A percentile compares a stretch with the other conserved stretches of the same genome.
phyloP scores from a whole-genome alignment of 352 stramenopile species.

The Phytophthora citricola region DNA sequence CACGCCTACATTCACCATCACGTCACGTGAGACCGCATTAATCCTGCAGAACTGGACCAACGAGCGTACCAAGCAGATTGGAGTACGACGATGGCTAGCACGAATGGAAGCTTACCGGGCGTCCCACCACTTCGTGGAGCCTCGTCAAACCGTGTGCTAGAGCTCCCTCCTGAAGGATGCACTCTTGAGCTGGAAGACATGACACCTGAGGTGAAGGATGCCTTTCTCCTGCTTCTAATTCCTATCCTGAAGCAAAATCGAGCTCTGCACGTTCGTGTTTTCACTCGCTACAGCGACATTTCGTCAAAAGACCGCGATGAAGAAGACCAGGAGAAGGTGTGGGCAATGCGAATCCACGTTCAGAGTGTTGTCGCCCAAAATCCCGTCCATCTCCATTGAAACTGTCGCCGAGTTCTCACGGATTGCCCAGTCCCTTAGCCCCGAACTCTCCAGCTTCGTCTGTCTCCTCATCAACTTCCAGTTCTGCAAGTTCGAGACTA shows the following conservation, averaged over 20 bases:
- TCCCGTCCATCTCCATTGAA: conserved; percentile 11
- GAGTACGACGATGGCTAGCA: conserved; percentile 55
- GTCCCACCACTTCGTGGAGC: conserved; percentile 28
- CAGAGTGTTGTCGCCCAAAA: conserved; percentile 29
- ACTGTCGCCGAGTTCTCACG: conserved; percentile 17
- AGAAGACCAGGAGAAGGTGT: conserved; percentile 36
- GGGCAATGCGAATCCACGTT: conserved; percentile 74
- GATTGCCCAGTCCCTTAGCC: conserved; percentile 15
- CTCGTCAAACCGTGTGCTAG: conserved; percentile 19
- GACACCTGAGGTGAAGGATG: conserved; percentile 76
- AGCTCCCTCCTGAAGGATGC: conserved; percentile 37
- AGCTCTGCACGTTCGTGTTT: conserved; percentile 59
- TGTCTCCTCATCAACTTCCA: conserved; percentile 36
- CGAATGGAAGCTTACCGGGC: conserved; percentile 43
- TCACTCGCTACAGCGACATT: conserved; percentile 42
- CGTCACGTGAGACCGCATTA: conserved; percentile 60
- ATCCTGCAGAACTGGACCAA: conserved; percentile 71
- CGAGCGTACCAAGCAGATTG: conserved; percentile 44
- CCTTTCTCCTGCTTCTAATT: conserved; percentile 71
- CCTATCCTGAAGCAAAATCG: conserved; percentile 68
- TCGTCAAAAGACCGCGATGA: background rate
- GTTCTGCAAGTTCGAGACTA: conserved; percentile 44
- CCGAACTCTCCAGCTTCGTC: conserved; percentile 36
- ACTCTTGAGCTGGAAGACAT: conserved; percentile 64
- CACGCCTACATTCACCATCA: conserved; percentile 56